A percentile compares a stretch with the other conserved stretches of the same genome.
These are phyloP conservation scores for Pseudocercospora crystallina DNA, from an alignment of 2,329 filamentous ascomycete genomes.

Conservation along the genomic window DNA sequence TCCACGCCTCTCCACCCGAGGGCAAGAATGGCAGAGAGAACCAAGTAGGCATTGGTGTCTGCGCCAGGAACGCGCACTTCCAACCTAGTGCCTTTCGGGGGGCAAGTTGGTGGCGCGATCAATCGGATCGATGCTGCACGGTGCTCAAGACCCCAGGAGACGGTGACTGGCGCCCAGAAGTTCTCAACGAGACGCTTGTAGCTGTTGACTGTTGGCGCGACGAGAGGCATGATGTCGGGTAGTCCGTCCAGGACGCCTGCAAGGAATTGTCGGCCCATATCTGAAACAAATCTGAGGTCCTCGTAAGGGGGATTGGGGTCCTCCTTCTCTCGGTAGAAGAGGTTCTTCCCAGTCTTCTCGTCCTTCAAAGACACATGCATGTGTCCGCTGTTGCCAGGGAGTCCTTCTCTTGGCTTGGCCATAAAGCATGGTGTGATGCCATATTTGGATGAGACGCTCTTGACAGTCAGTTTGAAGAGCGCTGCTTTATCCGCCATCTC, in stretches of 20 bases:
- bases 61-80: slow-evolving; percentile 94
- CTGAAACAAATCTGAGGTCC: slow-evolving; percentile 78
- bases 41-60: slow-evolving; percentile 85
- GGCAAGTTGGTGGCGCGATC: slow-evolving; percentile 83
- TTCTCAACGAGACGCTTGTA: slow-evolving; percentile 99
- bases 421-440: slow-evolving; percentile 97
- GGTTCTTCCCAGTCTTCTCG: slow-evolving; percentile 70
- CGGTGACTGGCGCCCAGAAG: slow-evolving; percentile 97
- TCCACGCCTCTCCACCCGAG: slow-evolving; percentile 89
- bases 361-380: slow-evolving; percentile 91
- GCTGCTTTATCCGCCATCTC: slow-evolving; percentile 90
- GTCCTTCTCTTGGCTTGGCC: slow-evolving; percentile 88
- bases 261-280: slow-evolving; percentile 88
- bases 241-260: slow-evolving; percentile 86
- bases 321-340: slow-evolving; percentile 70
- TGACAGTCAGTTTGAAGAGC: slow-evolving; percentile 93
- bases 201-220: slow-evolving; percentile 93
- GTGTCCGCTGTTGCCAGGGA: slow-evolving; percentile 93
- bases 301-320: slow-evolving; percentile 71
- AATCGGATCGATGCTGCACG: slow-evolving; percentile 87
- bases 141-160: slow-evolving; percentile 95
- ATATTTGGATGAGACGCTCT: slow-evolving; percentile 80
- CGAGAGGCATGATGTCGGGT: slow-evolving; percentile 90
- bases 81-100: slow-evolving; percentile 82
- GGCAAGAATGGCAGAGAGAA: slow-evolving; percentile 81